Conservation (phyloP, 805 yeast genomes). For the Suhomyces pyralidae region DNA sequence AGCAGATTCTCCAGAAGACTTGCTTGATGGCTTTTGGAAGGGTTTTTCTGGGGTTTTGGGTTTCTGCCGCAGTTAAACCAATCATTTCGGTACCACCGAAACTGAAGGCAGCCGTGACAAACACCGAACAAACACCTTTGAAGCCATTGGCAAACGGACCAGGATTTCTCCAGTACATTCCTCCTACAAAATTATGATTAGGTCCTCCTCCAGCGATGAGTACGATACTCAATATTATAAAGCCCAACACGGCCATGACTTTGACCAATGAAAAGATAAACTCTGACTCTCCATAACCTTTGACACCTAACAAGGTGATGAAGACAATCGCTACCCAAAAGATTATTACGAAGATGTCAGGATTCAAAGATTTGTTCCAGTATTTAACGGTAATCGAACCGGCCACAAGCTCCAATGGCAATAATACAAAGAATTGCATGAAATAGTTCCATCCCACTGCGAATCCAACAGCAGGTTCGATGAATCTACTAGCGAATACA, state of each 20-base stretch:
- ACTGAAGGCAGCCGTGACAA: slow-evolving; percentile 40
- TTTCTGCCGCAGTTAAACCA: slow-evolving; percentile 41
- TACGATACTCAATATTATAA: slow-evolving; percentile 46
- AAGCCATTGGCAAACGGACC: slow-evolving; percentile 51
- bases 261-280: slow-evolving; percentile 47
- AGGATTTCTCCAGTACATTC: slow-evolving; percentile 49
- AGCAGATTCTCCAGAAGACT: slow-evolving; percentile 39
- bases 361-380: slow-evolving; percentile 51
- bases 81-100: slow-evolving; percentile 40
- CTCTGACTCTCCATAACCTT: slow-evolving; percentile 57
- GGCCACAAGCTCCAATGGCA: slow-evolving; percentile 61
- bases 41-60: slow-evolving; percentile 32
- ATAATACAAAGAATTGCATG: slow-evolving; percentile 52
- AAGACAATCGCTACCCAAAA: slow-evolving; percentile 47
- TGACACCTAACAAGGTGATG: slow-evolving; percentile 52
- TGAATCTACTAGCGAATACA: slow-evolving; percentile 48
- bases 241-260: slow-evolving; percentile 47
- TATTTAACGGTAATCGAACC: slow-evolving; percentile 56
- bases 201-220: slow-evolving; percentile 55
- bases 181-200: slow-evolving; percentile 46
- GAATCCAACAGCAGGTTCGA: slow-evolving; percentile 56
- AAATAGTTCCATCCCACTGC: slow-evolving; percentile 55
- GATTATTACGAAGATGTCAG: slow-evolving; percentile 60
- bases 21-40: slow-evolving; percentile 40
- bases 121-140: slow-evolving; percentile 37